phyloP scores from a whole-genome alignment of 2,329 filamentous ascomycete species.

The Epichloe scottii region DNA sequence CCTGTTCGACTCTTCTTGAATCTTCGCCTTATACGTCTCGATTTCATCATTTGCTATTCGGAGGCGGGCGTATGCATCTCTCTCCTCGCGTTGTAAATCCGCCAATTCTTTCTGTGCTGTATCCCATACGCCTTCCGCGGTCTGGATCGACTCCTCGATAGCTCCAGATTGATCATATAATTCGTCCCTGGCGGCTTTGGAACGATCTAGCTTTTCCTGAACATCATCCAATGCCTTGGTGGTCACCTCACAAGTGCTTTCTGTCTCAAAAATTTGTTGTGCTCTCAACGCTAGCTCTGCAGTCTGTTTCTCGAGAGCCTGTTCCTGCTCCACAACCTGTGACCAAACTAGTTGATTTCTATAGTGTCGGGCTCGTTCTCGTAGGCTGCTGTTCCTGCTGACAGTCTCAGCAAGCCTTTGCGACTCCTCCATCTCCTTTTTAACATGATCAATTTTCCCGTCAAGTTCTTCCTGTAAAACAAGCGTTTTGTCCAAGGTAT shows the following conservation, averaged over 20 bases:
- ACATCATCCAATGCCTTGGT: constrained; percentile 36
- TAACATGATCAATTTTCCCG: constrained; percentile 21
- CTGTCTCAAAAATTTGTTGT: constrained; percentile 14
- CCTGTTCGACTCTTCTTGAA: constrained; percentile 43
- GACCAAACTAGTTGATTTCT: constrained; percentile 69
- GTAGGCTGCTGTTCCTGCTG: constrained; percentile 53
- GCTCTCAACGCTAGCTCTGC: constrained; percentile 15
- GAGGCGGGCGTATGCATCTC: constrained; percentile 48
- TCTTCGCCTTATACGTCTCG: constrained; percentile 31
- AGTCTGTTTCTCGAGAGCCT: constrained; percentile 25
- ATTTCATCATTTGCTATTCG: constrained; percentile 38
- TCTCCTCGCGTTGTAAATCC: constrained; percentile 48
- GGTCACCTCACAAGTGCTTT: constrained; percentile 23
- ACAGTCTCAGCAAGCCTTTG: constrained; percentile 51
- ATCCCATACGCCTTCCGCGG: constrained; percentile 40
- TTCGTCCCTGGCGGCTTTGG: constrained; percentile 26
- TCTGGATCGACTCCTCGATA: constrained; percentile 28
- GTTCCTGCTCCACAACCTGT: constrained; percentile 69
- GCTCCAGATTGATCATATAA: constrained; percentile 33
- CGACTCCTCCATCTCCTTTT: constrained; percentile 42
- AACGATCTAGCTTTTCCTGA: constrained; percentile 31
- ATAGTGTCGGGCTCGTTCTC: constrained; percentile 45
- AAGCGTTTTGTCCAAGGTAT: constrained; percentile 56
- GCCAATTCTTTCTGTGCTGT: constrained; percentile 39
- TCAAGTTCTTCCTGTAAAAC: constrained; percentile 24